Conservation (phyloP, 2,329 filamentous ascomycete species). For the Cladosporium velox region DNA sequence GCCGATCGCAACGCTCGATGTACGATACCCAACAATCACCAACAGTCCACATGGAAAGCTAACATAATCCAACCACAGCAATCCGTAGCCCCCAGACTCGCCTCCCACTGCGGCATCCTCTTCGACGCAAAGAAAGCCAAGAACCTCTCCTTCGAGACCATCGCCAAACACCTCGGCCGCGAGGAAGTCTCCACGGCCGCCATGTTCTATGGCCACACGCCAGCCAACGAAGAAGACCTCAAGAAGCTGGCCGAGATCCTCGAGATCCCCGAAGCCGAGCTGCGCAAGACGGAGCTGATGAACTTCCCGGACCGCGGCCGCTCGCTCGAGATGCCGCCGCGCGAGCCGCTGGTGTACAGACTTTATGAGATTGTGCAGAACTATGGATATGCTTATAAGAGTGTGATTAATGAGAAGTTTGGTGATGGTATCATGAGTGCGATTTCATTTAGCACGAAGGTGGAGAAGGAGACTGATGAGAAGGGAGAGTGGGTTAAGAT, state of each 20-base stretch:
- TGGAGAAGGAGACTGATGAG: slow-evolving; percentile 90
- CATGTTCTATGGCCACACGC: slow-evolving; percentile 86
- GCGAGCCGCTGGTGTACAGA: slow-evolving; percentile 84
- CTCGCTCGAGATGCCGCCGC: slow-evolving; percentile 78
- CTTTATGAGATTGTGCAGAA: slow-evolving; percentile 95
- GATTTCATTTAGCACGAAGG: slow-evolving; percentile 84
- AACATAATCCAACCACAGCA: slow-evolving; percentile 49
- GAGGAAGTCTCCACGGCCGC: slow-evolving; percentile 84
- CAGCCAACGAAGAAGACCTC: slow-evolving; percentile 70
- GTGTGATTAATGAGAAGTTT: slow-evolving; percentile 88
- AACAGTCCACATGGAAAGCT: slow-evolving; percentile 7
- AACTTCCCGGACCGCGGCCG: slow-evolving; percentile 81
- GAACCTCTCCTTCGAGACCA: slow-evolving; percentile 75
- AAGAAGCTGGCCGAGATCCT: slow-evolving; percentile 67
- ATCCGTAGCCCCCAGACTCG: slow-evolving; percentile 68
- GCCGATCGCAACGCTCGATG: slow-evolving; percentile 38
- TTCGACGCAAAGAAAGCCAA: slow-evolving; percentile 78
- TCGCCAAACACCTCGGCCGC: slow-evolving; percentile 71
- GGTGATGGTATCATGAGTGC: slow-evolving; percentile 89
- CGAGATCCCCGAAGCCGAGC: slow-evolving; percentile 56
- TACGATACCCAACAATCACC: slow-evolving; percentile 22
- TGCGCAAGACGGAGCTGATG: slow-evolving; percentile 62
- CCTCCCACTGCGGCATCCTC: slow-evolving; percentile 69
- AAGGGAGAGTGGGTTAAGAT: slow-evolving; percentile 86
- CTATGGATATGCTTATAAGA: slow-evolving; percentile 95